Base-by-base conservation (phyloP, 352 stramenopile species). In the Phytophthora capsici region DNA sequence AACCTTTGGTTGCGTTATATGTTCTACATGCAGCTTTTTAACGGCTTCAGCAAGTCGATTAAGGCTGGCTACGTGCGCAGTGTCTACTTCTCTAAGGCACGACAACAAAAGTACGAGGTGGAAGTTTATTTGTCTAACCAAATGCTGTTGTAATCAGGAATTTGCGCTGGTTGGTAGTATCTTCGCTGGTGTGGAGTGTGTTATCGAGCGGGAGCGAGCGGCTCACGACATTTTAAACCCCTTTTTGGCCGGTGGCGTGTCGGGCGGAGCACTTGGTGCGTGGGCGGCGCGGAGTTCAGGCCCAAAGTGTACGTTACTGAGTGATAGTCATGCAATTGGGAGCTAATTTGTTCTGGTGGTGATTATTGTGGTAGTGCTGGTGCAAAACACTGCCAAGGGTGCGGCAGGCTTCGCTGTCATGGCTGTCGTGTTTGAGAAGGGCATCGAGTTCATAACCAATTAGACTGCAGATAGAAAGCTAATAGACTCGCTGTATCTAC, bases 361-460 rank as follows among this genome's bases (percentile, higher is more conserved):
- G 51, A 17, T 62, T 65, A 12, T 23, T 66, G 43, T 51, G 69
- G 4, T 55, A 94, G 86, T 90, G 61, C 45, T 93, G 43, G 52
- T 82, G 45, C 74, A 73, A 57, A 89, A 94, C 58, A 92, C 84
- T 26, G 73, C 51, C 37, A 96, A 96, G 57, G 84, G 88, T 13
- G 86, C 85, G 2, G 83, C 80, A 7, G 83, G 85, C 34, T 96
- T 96, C 57, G 84, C 86, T 3, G 78, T 77, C 47, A 93, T 96
- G 81, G 86, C 84, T 25, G 86, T 94, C 19, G 82, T 94, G 22
- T 94, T 96, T 71, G 88, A 96, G 53, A 94, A 91, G 61, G 82
- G 75, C 26, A 85, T 91, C 26, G 86, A 94, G 65, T 66, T 84
- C 51, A 71, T 93, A 10, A 81, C 68, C 4, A 68, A 63, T 32